Evolutionary conservation across 352 stramenopile genomes (phyloP), one percentile per base, ranked within the genome.

Genomic region (Phytophthora palmivora): DNA sequence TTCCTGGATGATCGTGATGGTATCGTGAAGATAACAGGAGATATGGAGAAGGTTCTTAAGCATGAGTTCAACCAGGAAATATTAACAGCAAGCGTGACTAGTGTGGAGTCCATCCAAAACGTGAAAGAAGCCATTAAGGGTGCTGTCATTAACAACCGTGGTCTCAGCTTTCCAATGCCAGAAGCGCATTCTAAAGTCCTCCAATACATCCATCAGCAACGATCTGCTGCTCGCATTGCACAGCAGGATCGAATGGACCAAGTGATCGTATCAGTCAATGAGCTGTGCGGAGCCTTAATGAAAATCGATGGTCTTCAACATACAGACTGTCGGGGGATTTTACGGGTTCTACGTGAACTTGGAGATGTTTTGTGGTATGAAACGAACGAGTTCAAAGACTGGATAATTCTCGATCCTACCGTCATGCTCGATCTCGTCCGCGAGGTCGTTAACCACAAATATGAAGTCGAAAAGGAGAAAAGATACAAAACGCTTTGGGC

Each of bases 401-500:
- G 26, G 0, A 28, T 72, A 9, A 61, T 69, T 30, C 18, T 69
- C 1, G 53, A 58, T 21, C 58, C 45, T 6, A 42, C 16, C 1
- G 11, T 69, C n/a, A 52, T 72, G 43, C 46, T 73, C 6, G 51
- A 73, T 9, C 19, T 68, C n/a, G 24, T 72, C 1, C 39, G 50
- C 1, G 28, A 73, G 6, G 46, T 73, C 5, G 9, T 73, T 30
- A 69, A 65, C 14, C 51, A 73, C 19, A 19, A 39, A 4, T 57
- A 66, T 9, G 48, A 66, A 34, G 19, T 3, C 0, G 32, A 41
- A 42, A 2, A 1, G 12, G 51, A 26, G 6, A 14, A 21, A 22
- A 3, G 11, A 4, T 63, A 72, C 28, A 21, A 63, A 10, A 33
- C 16, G 3, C 37, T 67, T 30, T 12, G 28, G 32, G 19, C 12